Evolutionary conservation across 352 stramenopile species (phyloP).

Genomic region (Globisporangium spiculum): DNA sequence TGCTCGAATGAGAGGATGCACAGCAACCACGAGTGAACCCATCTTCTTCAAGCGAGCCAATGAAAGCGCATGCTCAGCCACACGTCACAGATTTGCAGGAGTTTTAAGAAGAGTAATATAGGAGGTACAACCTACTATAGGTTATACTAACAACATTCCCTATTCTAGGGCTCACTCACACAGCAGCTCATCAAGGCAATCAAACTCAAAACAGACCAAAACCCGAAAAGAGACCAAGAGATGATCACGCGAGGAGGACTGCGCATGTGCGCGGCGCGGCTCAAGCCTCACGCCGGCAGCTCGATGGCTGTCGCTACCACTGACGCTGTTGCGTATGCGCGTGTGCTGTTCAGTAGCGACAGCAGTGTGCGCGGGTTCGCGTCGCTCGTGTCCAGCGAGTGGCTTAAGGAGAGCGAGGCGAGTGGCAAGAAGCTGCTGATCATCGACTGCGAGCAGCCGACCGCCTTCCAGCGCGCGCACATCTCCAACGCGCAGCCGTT

Average conservation of each 20-base stretch:
- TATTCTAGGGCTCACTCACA: too few relatives aligned
- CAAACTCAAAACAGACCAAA: background rate
- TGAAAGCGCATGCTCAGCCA: background rate
- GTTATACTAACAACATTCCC: too few relatives aligned
- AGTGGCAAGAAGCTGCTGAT: constrained; percentile 29
- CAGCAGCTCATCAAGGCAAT: background rate
- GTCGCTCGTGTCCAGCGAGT: constrained; percentile 39
- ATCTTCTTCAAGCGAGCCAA: background rate
- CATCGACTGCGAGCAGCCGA: constrained; percentile 61
- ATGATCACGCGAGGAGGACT: background rate
- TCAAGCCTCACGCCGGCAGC: background rate
- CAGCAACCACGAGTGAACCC: background rate
- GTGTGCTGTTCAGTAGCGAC: constrained; percentile 21
- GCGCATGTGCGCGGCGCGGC: background rate
- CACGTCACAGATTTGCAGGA: constrained; percentile 27
- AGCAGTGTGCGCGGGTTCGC: constrained; percentile 32
- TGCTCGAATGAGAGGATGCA: background rate
- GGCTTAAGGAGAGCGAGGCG: constrained; percentile 26
- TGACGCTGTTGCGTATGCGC: too few relatives aligned
- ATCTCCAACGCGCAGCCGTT: constrained; percentile 46
- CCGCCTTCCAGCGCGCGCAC: constrained; percentile 50
- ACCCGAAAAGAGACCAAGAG: background rate
- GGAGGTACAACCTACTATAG: too few relatives aligned
- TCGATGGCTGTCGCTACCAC: background rate
- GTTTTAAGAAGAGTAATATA: background rate